Conservation (phyloP, 169 alveolate genomes). For the Plasmodium sp. region DNA sequence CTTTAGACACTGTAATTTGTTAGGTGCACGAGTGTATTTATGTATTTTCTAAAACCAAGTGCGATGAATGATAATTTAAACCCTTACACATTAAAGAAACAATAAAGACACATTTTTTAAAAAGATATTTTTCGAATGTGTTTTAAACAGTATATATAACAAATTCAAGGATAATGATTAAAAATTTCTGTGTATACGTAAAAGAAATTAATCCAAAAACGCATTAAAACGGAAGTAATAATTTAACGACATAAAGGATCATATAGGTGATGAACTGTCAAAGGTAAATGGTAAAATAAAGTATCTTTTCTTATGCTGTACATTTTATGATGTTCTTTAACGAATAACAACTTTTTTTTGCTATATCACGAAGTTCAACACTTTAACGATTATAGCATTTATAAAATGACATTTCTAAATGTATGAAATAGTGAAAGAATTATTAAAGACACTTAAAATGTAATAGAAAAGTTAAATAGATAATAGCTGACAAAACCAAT, state of each 20-base stretch:
- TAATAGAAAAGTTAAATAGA: neutral
- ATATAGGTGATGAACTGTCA: neutral
- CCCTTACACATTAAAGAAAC: neutral
- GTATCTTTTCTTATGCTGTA: neutral
- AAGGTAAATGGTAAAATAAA: neutral
- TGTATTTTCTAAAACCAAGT: neutral
- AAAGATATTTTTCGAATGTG: neutral
- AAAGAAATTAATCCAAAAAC: neutral
- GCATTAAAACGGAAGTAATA: neutral
- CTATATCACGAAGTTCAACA: neutral
- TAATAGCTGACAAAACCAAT: neutral
- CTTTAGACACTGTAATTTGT: neutral
- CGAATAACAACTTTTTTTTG: neutral
- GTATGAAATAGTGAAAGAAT: neutral
- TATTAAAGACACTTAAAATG: neutral
- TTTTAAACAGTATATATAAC: neutral
- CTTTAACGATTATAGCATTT: neutral
- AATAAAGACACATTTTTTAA: neutral
- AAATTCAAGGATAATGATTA: neutral
- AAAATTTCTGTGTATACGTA: neutral
- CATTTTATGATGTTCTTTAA: neutral
- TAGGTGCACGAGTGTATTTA: neutral
- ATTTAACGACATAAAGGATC: neutral
- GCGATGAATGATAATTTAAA: neutral
- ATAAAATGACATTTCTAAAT: neutral